Evolutionary conservation across 2,329 filamentous ascomycete species (phyloP).

Genomic region (Leptoxyphium fumago): DNA sequence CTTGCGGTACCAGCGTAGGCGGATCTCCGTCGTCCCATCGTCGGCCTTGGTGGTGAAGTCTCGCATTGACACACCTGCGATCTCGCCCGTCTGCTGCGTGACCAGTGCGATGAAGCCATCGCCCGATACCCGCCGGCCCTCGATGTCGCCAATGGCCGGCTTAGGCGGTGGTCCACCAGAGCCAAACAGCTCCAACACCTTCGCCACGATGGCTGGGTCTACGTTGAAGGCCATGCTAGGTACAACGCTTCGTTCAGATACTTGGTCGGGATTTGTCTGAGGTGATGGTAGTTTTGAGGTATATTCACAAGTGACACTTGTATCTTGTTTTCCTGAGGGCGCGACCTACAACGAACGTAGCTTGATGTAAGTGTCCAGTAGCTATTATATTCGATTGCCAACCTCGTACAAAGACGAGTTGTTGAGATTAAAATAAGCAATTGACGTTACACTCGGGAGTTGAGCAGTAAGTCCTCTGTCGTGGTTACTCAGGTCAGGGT

Average conservation of each 20-base stretch:
- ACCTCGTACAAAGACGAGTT: not conserved
- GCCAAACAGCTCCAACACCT: not conserved
- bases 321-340: no score
- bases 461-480: no score
- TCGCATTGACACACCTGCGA: slow-evolving; percentile 5
- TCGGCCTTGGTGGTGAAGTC: slow-evolving; percentile 6
- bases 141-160: slow-evolving; percentile 6
- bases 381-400: not conserved
- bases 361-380: no score
- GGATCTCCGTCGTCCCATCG: slow-evolving; percentile 8
- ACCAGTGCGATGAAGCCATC: slow-evolving; percentile 3
- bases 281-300: no score
- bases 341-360: no score
- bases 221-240: not conserved
- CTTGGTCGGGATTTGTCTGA: no score
- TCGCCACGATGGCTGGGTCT: not conserved
- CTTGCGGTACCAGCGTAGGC: slow-evolving; percentile 10
- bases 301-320: no score
- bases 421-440: not conserved
- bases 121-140: slow-evolving; percentile 3
- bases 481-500: no score
- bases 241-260: not conserved
- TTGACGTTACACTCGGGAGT: not conserved
- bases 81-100: slow-evolving; percentile 1
- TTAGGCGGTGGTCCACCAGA: not conserved